These are phyloP conservation scores for Coemansia sp. DNA, from an alignment of 192 early-diverging fungal genomes.

Conservation along the genomic window DNA sequence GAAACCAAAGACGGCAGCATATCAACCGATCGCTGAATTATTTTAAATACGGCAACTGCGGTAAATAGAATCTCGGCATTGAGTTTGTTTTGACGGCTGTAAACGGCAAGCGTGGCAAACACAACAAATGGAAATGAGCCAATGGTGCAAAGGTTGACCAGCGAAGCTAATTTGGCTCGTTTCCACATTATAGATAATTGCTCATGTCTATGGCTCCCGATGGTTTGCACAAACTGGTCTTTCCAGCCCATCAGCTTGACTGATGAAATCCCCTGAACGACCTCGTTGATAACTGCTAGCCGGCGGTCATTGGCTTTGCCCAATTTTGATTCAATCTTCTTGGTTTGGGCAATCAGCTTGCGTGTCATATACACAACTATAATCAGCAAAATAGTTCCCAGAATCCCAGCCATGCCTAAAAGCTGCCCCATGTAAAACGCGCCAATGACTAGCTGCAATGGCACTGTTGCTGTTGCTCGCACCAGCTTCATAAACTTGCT, in stretches of 20 bases:
- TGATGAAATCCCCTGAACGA: slow-evolving; percentile 80
- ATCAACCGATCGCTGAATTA: slow-evolving; percentile 61
- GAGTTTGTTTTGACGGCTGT: slow-evolving; percentile 58
- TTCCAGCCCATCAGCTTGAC: slow-evolving; percentile 90
- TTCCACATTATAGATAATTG: slow-evolving; percentile 59
- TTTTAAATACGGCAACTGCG: slow-evolving; percentile 67
- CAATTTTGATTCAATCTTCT: slow-evolving; percentile 56
- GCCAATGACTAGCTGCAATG: slow-evolving; percentile 64
- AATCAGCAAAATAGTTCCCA: slow-evolving; percentile 68
- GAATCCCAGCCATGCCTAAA: slow-evolving; percentile 73
- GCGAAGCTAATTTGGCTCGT: slow-evolving; percentile 36
- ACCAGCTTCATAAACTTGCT: slow-evolving; percentile 53
- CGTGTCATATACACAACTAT: slow-evolving; percentile 55
- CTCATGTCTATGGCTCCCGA: slow-evolving; percentile 57
- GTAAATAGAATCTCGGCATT: slow-evolving; percentile 66
- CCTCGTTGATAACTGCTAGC: slow-evolving; percentile 72
- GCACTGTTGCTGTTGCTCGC: slow-evolving; percentile 55
- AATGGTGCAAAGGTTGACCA: slow-evolving; percentile 61
- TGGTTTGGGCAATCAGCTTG: slow-evolving; percentile 48
- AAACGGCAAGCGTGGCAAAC: slow-evolving; percentile 59
- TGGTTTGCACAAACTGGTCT: slow-evolving; percentile 62
- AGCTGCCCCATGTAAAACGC: slow-evolving; percentile 66
- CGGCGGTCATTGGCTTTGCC: slow-evolving; percentile 66
- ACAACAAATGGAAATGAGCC: slow-evolving; percentile 57
- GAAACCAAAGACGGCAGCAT: slow-evolving; percentile 57